phyloP scores from a whole-genome alignment of 257 asterid species.

The Nicotiana knightiana region DNA sequence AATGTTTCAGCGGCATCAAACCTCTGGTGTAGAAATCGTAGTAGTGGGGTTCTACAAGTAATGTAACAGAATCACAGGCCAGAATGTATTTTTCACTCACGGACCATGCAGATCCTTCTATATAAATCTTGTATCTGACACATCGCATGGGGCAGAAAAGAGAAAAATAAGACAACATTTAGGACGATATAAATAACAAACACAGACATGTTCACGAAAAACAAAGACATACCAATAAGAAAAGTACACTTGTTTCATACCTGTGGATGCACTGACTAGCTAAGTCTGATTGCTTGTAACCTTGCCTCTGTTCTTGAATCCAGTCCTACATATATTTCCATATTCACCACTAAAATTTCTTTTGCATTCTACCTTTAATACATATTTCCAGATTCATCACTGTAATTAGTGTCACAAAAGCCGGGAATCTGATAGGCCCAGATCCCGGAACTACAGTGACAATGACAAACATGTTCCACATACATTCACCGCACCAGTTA shows the following conservation, averaged over 20 bases:
- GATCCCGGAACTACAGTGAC: not conserved
- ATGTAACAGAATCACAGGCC: slow-evolving; percentile 68
- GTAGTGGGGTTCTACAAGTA: slow-evolving; percentile 56
- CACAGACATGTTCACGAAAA: not conserved
- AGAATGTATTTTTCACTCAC: slow-evolving; percentile 94
- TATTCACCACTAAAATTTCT: not conserved
- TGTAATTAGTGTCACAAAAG: not conserved
- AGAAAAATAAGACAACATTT: not conserved
- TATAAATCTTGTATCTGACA: slow-evolving; percentile 72
- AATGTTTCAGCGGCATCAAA: slow-evolving; percentile 71
- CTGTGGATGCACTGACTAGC: slow-evolving; percentile 78
- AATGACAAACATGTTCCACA: not conserved
- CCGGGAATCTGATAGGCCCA: not conserved
- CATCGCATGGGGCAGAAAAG: not conserved
- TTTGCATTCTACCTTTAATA: not conserved
- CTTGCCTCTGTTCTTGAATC: slow-evolving; percentile 45
- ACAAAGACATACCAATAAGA: not conserved
- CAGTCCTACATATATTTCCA: slow-evolving; percentile 47
- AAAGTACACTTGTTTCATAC: slow-evolving; percentile 20
- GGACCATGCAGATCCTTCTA: slow-evolving; percentile 94
- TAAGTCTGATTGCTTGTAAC: slow-evolving; percentile 64
- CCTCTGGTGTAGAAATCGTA: slow-evolving; percentile 82
- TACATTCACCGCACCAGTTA: not conserved
- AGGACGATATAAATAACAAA: not conserved
- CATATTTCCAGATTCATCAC: not conserved